Evolutionary conservation across 1,284 basidiomycete genomes (phyloP).

Genomic region (Cutaneotrichosporon mucoides): DNA sequence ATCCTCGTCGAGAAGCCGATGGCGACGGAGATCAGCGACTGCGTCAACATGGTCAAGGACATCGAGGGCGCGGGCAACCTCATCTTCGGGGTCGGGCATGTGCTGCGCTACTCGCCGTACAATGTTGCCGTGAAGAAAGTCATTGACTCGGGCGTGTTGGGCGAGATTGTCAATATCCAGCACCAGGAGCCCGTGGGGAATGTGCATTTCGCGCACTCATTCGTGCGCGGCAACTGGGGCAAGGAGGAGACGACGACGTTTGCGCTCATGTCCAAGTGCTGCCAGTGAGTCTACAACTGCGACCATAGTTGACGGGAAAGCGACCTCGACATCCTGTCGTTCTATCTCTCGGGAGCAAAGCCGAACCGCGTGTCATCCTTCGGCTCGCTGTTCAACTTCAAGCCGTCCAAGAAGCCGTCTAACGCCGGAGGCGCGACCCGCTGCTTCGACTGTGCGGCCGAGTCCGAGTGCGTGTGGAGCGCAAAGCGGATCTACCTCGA

Average conservation of each 20-base stretch:
- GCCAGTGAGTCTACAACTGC: constrained; percentile 58
- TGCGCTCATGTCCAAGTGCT: constrained; percentile 79
- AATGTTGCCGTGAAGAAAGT: constrained; percentile 64
- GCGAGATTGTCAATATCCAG: constrained; percentile 67
- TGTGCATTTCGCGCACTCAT: constrained; percentile 61
- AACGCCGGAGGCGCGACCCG: constrained; percentile 62
- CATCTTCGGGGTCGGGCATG: constrained; percentile 82
- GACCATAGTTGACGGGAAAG: constrained; percentile 46
- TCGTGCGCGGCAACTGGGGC: constrained; percentile 70
- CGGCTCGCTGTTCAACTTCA: constrained; percentile 75
- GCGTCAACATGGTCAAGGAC: constrained; percentile 67
- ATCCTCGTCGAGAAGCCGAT: constrained; percentile 88
- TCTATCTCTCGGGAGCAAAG: constrained; percentile 54
- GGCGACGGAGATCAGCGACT: constrained; percentile 68
- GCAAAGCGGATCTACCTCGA: constrained; percentile 60
- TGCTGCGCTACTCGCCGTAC: constrained; percentile 80
- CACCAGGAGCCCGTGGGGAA: constrained; percentile 44
- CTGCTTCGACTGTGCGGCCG: constrained; percentile 68
- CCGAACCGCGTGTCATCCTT: constrained; percentile 73
- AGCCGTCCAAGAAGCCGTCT: constrained; percentile 63
- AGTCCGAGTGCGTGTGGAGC: constrained; percentile 71
- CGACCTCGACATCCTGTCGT: constrained; percentile 76
- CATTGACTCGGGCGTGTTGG: constrained; percentile 65
- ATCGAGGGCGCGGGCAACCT: constrained; percentile 55
- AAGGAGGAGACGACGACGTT: constrained; percentile 67